Evolutionary conservation across 106 monocot species (phyloP).

Genomic region (Narthecium ossifragum): DNA sequence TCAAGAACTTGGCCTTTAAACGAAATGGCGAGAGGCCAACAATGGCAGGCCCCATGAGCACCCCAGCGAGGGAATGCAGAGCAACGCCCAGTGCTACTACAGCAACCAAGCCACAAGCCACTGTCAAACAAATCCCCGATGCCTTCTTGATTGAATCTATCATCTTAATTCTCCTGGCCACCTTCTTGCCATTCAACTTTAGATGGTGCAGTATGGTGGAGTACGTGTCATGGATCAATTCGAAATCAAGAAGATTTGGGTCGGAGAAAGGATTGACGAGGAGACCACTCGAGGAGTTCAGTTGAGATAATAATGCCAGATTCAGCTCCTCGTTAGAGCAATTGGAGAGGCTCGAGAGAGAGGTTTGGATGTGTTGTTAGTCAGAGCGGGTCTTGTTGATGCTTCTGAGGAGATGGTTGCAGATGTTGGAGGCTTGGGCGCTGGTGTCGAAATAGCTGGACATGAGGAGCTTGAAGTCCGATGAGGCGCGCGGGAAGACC

Average conservation of each 20-base stretch:
- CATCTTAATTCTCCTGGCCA: conserved; percentile 12
- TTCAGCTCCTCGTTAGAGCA: background rate
- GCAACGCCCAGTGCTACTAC: conserved; percentile 19
- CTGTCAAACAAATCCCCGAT: conserved; percentile 10
- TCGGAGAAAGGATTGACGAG: conserved; percentile 15
- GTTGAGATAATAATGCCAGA: conserved; percentile 6
- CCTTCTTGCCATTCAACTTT: conserved; percentile 12
- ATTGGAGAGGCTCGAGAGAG: conserved; percentile 6
- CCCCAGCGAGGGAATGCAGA: conserved; percentile 10
- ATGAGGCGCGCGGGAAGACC: background rate
- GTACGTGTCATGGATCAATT: conserved; percentile 1
- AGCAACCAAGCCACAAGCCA: conserved; percentile 9
- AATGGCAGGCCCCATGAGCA: no score
- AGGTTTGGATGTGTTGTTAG: conserved; percentile 12
- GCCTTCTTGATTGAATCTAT: conserved; percentile 13
- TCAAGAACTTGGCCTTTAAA: conserved; percentile 6
- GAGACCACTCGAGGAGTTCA: conserved; percentile 14
- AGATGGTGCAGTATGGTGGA: conserved; percentile 8
- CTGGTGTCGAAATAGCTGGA: conserved; percentile 18
- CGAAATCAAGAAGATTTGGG: conserved; percentile 11
- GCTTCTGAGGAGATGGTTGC: conserved; percentile 13
- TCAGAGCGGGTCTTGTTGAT: conserved; percentile 16
- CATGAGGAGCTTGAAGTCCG: conserved; percentile 14
- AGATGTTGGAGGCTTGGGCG: conserved; percentile 15
- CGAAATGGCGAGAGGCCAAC: no score